A percentile compares a stretch with the other conserved stretches of the same genome.
phyloP scores from a whole-genome alignment of 2,329 filamentous ascomycete species.

The Didymella pinodella region DNA sequence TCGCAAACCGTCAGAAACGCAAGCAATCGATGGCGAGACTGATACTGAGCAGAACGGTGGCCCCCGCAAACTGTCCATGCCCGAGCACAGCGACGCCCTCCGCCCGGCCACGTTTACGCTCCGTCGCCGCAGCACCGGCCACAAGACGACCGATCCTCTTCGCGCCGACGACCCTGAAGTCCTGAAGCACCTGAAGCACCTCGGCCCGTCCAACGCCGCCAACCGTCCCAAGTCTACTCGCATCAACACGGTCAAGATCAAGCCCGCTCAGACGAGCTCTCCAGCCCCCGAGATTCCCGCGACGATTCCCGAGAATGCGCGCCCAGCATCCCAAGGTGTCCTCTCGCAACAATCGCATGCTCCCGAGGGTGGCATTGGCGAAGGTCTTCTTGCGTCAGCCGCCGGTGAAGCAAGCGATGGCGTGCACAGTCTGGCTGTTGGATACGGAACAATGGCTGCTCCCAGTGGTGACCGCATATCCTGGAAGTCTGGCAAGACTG shows the following conservation, averaged over 20 bases:
- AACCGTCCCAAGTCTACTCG: slow-evolving; percentile 67
- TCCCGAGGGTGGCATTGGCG: slow-evolving; percentile 62
- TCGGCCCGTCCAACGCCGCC: slow-evolving; percentile 70
- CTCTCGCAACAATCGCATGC: slow-evolving; percentile 43
- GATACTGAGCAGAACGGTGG: slow-evolving; percentile 29
- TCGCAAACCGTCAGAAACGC: slow-evolving; percentile 37
- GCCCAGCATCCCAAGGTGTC: slow-evolving; percentile 32
- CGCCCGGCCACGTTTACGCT: slow-evolving; percentile 55
- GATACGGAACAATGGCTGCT: slow-evolving; percentile 54
- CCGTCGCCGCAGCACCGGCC: slow-evolving; percentile 56
- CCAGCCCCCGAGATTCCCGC: slow-evolving; percentile 65
- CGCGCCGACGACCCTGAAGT: slow-evolving; percentile 63
- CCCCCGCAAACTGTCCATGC: slow-evolving; percentile 43
- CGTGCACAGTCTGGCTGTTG: slow-evolving; percentile 64
- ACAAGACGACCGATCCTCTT: slow-evolving; percentile 51
- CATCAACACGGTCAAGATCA: slow-evolving; percentile 71
- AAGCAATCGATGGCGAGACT: slow-evolving; percentile 26
- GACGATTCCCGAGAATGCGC: slow-evolving; percentile 54
- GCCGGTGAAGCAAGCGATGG: slow-evolving; percentile 70
- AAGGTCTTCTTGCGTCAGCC: slow-evolving; percentile 62
- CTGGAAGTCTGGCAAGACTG: slow-evolving; percentile 37
- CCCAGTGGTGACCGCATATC: slow-evolving; percentile 39
- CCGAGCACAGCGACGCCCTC: slow-evolving; percentile 39
- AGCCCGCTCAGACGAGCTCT: slow-evolving; percentile 66
- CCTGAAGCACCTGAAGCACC: slow-evolving; percentile 67